Base-by-base conservation (phyloP, 192 early-diverging fungal genomes). In the Coemansia umbellata region DNA sequence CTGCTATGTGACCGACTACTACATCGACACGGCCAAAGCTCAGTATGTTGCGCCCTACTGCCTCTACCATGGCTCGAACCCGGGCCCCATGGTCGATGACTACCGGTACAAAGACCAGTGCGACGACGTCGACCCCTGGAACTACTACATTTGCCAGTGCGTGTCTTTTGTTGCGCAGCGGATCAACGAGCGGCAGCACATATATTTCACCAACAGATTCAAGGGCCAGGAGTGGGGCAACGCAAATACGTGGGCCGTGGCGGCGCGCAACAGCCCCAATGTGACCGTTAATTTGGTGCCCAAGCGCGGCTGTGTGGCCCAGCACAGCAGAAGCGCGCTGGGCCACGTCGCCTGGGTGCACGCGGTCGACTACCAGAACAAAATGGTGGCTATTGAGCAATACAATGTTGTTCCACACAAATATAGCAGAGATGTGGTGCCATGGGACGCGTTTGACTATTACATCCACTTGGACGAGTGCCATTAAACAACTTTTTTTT, bases 81-180 rank as follows among this genome's bases (percentile, higher is more conserved):
- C 65, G 0, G 71, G 71, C 10, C 71, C 53, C 1, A 31, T 50
- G 0, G 35, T 47, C 0, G 72, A 75, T 31, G 72, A 75, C 39
- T 75, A 75, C 40, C 53, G 61, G 1, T 71, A 63, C 41, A 56
- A 55, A 19, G 39, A 31, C 28, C 51, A 63, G 17, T 71, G 68
- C 56, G 50, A 57, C 13, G 50, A 54, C 7, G 47, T 67, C 4
- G 72, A 75, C 19, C 60, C 60, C n/a, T 75, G 72, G 72, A 50
- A 47, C 18, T 75, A 63, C 52, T 68, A 57, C 28, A 63, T 52
- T 8, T 71, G 68, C 45, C 68, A 71, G 42, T 71, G 68, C 47
- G 60, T 60, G 23, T 59, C 55, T 17, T 75, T 75, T 67, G 72
- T 75, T 8, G 72, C 72, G 0, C 62, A 63, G 60, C 50, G 72